Evolutionary conservation across 2,329 filamentous ascomycete species (phyloP).

Genomic region (Xylaria sp.): DNA sequence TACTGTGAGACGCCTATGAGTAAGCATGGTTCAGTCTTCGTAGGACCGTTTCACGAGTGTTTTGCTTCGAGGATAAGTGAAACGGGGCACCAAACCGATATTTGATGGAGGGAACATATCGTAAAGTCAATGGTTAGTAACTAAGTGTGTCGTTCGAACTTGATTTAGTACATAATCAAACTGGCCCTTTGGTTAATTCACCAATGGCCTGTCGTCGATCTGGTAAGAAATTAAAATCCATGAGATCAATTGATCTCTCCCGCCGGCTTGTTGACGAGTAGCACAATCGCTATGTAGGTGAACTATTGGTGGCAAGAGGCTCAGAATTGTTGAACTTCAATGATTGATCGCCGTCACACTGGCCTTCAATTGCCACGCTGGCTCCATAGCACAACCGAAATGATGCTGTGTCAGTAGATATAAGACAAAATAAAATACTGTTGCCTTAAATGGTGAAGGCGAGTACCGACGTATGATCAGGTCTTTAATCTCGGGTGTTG

Average conservation of each 20-base stretch:
- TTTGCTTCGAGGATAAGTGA: neutral
- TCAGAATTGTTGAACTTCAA: conserved; percentile 1
- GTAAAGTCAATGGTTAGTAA: neutral
- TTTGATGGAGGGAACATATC: neutral
- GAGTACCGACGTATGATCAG: no score
- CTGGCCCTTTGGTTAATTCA: no score
- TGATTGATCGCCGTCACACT: neutral
- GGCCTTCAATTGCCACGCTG: neutral
- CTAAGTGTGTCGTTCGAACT: neutral
- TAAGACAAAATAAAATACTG: neutral
- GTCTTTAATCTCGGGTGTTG: no score
- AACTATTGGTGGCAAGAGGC: neutral
- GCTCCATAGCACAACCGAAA: neutral
- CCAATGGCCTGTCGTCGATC: neutral
- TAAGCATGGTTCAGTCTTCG: neutral
- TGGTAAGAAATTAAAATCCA: no score
- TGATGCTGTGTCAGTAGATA: neutral
- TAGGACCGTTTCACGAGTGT: neutral
- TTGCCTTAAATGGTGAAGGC: no score
- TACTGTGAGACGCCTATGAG: neutral
- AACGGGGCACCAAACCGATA: neutral
- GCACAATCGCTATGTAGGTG: neutral
- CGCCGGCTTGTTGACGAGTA: neutral
- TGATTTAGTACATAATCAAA: no score
- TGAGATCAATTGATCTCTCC: no score